phyloP scores from a whole-genome alignment of 495 filamentous ascomycete species.

The Cudoniella acicularis region DNA sequence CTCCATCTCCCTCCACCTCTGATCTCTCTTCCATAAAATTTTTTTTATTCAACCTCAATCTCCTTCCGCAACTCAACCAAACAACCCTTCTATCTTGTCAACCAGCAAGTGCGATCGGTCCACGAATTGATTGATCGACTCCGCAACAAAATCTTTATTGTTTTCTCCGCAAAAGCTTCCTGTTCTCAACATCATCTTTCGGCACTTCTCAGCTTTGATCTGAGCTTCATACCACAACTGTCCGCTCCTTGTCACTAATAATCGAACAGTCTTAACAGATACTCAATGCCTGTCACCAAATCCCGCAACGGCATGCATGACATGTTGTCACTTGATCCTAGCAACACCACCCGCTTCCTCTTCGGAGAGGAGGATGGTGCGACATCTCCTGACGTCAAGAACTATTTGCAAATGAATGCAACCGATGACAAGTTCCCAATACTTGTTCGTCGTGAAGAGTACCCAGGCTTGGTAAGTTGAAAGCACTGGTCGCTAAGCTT shows the following conservation, averaged over 20 bases:
- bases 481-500: not conserved
- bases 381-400: conserved; percentile 61
- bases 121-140: too few species aligned
- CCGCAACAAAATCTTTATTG: not conserved
- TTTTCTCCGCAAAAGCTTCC: not conserved
- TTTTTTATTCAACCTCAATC: too few species aligned
- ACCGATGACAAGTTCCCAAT: conserved; percentile 76
- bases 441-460: conserved; percentile 22
- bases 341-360: conserved; percentile 77
- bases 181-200: not conserved
- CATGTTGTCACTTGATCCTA: conserved; percentile 57
- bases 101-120: not conserved
- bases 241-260: conserved; percentile 28
- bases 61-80: too few species aligned
- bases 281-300: conserved; percentile 82
- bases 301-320: conserved; percentile 55
- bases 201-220: not conserved
- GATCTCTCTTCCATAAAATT: too few species aligned
- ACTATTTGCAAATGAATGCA: conserved; percentile 67
- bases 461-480: conserved; percentile 21
- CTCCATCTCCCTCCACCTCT: too few species aligned
- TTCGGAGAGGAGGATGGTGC: conserved; percentile 73
- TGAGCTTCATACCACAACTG: not conserved
- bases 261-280: conserved; percentile 64
- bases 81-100: too few species aligned